These are phyloP conservation scores for Camellia granthamiana DNA, from an alignment of 148 eudicot genomes.

Conservation along the genomic window DNA sequence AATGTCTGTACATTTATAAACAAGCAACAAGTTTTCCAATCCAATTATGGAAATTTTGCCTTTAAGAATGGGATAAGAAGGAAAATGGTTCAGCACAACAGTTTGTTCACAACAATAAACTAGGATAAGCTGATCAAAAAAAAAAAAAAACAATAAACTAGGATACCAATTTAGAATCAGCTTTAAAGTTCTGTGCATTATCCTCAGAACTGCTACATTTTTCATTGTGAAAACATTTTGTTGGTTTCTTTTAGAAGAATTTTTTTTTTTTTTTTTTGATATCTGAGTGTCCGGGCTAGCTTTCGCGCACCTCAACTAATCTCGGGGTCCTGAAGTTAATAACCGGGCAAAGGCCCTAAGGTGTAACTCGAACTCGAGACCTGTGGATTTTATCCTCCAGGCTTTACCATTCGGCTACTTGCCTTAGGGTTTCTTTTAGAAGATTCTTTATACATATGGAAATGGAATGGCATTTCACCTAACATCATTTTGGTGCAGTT, in stretches of 20 bases:
- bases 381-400: neutral
- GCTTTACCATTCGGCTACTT: too few relatives aligned
- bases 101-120: neutral
- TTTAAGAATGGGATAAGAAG: neutral
- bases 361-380: too few relatives aligned
- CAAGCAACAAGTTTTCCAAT: neutral
- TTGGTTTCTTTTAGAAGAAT: neutral
- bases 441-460: neutral
- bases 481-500: neutral
- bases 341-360: too few relatives aligned
- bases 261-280: too few relatives aligned
- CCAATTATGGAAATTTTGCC: neutral
- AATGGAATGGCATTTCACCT: neutral
- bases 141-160: neutral
- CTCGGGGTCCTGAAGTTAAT: too few relatives aligned
- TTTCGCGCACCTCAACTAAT: too few relatives aligned
- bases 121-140: too few relatives aligned
- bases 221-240: too few relatives aligned
- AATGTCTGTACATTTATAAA: neutral
- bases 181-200: neutral
- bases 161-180: constrained; percentile 3
- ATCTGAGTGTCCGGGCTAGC: too few relatives aligned
- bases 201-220: too few relatives aligned
- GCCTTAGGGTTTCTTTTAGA: neutral
- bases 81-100: neutral